These are phyloP conservation scores for Penicillium macrosclerotiorum DNA, from an alignment of 495 filamentous ascomycete species.

Conservation along the genomic window DNA sequence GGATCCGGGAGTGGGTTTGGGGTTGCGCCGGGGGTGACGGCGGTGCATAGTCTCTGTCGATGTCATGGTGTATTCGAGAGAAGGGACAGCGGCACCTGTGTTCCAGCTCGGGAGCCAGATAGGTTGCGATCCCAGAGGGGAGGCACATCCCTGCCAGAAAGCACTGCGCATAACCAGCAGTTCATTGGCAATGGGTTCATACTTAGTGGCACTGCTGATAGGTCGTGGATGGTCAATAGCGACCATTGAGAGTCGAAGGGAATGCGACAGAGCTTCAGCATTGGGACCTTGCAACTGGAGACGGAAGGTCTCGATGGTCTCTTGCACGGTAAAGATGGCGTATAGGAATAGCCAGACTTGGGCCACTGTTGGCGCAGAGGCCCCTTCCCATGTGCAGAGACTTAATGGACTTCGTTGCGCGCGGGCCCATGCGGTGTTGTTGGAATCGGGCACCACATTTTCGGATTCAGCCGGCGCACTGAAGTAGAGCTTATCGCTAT, in stretches of 20 bases:
- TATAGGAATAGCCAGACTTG: slow-evolving; percentile 58
- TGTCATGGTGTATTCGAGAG: slow-evolving; percentile 33
- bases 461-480: slow-evolving; percentile 3
- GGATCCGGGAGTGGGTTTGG: slow-evolving; percentile 56
- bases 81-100: slow-evolving; percentile 13
- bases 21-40: slow-evolving; percentile 53
- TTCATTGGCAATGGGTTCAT: slow-evolving; percentile 7
- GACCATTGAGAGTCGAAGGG: slow-evolving; percentile 14
- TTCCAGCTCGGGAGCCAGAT: slow-evolving; percentile 41
- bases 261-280: slow-evolving; percentile 6
- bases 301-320: slow-evolving; percentile 13
- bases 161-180: slow-evolving; percentile 20
- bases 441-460: slow-evolving; percentile 9
- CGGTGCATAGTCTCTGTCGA: slow-evolving; percentile 27
- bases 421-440: slow-evolving; percentile 39
- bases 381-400: slow-evolving; percentile 23
- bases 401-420: slow-evolving; percentile 26
- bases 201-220: slow-evolving; percentile 10
- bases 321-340: slow-evolving; percentile 33
- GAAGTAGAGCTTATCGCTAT: slow-evolving; percentile 17
- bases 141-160: slow-evolving; percentile 64
- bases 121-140: slow-evolving; percentile 54
- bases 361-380: slow-evolving; percentile 39
- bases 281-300: slow-evolving; percentile 8
- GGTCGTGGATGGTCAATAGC: slow-evolving; percentile 15